phyloP scores from a whole-genome alignment of 495 filamentous ascomycete genomes.

The Copromyces sp. region DNA sequence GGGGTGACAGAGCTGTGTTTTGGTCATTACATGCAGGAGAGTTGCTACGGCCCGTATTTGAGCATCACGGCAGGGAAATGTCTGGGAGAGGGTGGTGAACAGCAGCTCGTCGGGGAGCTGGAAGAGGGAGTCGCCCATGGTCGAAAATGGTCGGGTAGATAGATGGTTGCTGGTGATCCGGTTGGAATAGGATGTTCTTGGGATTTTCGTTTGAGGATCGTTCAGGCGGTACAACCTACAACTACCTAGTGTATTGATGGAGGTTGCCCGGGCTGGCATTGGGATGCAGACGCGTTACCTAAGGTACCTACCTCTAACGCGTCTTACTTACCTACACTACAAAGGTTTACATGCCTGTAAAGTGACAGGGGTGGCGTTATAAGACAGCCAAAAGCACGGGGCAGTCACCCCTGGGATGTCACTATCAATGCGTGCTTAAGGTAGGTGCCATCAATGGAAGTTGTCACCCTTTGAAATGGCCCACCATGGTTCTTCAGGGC shows the following conservation, averaged over 20 bases:
- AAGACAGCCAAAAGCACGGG: not conserved
- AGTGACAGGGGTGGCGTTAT: not conserved
- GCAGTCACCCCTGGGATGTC: not conserved
- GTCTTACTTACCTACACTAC: too few relatives aligned
- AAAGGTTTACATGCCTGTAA: not conserved
- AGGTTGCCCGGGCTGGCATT: not conserved
- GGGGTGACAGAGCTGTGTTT: not conserved
- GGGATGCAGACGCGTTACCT: not conserved
- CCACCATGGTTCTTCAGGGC: not conserved
- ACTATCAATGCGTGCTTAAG: too few relatives aligned
- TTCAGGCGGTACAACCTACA: too few relatives aligned
- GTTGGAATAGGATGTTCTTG: not conserved
- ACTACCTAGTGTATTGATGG: too few relatives aligned
- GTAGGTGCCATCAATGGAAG: too few relatives aligned
- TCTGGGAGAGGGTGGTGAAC: constrained; percentile 38
- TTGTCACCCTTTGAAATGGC: too few relatives aligned
- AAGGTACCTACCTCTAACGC: too few relatives aligned
- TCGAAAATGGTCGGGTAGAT: not conserved
- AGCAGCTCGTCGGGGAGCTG: constrained; percentile 42
- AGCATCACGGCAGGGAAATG: constrained; percentile 51
- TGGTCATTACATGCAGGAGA: constrained; percentile 45
- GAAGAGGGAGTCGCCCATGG: constrained; percentile 24
- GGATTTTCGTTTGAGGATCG: not conserved
- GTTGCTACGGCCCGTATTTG: constrained; percentile 55
- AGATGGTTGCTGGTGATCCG: not conserved